These are phyloP conservation scores for Aurifilum marmelostoma DNA, from an alignment of 2,329 filamentous ascomycete species.

Conservation along the genomic window DNA sequence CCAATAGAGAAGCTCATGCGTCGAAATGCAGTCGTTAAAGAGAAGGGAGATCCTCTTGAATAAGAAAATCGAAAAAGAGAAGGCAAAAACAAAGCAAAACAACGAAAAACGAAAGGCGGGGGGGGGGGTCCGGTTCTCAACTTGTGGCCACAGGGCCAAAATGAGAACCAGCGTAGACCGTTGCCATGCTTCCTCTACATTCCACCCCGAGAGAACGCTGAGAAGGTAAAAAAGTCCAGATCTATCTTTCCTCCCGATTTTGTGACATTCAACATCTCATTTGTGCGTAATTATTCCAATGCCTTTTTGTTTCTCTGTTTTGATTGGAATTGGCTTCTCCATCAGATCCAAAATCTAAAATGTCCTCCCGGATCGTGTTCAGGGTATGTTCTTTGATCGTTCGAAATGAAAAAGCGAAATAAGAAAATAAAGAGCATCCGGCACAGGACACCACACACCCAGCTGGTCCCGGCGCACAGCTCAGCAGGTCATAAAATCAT, in stretches of 20 bases:
- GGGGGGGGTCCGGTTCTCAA: background rate
- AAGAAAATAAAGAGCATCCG: background rate
- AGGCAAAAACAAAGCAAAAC: background rate
- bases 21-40: background rate
- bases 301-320: conserved; percentile 4
- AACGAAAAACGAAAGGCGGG: background rate
- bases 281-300: background rate
- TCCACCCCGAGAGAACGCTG: background rate
- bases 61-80: background rate
- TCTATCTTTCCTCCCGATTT: conserved; percentile 17
- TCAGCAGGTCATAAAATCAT: conserved; percentile 15
- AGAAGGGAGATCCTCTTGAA: background rate
- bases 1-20: background rate
- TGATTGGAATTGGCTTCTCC: background rate
- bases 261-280: background rate
- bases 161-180: background rate
- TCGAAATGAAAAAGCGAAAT: background rate
- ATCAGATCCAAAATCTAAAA: conserved; percentile 7
- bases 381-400: conserved; percentile 4
- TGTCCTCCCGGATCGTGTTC: background rate
- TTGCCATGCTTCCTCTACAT: background rate
- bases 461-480: conserved; percentile 8
- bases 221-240: background rate
- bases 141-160: background rate
- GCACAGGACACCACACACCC: background rate